Evolutionary conservation across 495 filamentous ascomycete genomes (phyloP), one percentile per base, ranked within the genome.

Genomic region (Amphirosellinia nigrospora): DNA sequence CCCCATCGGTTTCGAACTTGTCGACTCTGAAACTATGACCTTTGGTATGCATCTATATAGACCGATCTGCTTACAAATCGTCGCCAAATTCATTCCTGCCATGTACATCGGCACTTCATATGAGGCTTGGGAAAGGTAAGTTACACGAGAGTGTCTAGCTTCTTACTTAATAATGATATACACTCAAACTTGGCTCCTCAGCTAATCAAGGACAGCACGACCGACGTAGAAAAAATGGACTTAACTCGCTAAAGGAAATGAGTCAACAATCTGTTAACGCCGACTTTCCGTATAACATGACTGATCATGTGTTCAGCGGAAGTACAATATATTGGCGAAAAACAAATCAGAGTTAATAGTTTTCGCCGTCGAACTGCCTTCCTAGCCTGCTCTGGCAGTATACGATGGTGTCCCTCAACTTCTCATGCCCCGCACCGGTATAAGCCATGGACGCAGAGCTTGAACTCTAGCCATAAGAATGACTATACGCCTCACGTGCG

Each of bases 41-140:
- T 88, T 83, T 66, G 86, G 89, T 1, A 82, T 94, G 15, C 86
- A 94, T 59, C 88, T 91, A 74, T 90, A 90, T 52, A 77, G 76
- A 15, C 72, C 69, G 0, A 70, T 82, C 0, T 85, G 83, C 59
- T 73, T 80, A 4, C 65, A 74, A 7, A 79, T 82, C 4, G 63
- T 88, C 16, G 68, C 71, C 1, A 75, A 62, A 4, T 38, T 58
- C 8, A 64, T 73, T 13, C 86, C 86, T 16, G 75, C 68, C 2
- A 69, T 85, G 13, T 83, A 80, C 34, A 74, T 88, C 13, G 86
- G 86, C 0, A 82, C 80, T 8, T 72, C 78, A 2, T 69, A 77
- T 19, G 71, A 80, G 1, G 73, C 78, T 7, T 86, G 82, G 82
- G 74, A 80, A 62, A 75, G 71, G 68, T 79, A 80, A 64, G 73